These are phyloP conservation scores for Flaveria linearis DNA, from an alignment of 129 eudicot genomes.

Conservation along the genomic window DNA sequence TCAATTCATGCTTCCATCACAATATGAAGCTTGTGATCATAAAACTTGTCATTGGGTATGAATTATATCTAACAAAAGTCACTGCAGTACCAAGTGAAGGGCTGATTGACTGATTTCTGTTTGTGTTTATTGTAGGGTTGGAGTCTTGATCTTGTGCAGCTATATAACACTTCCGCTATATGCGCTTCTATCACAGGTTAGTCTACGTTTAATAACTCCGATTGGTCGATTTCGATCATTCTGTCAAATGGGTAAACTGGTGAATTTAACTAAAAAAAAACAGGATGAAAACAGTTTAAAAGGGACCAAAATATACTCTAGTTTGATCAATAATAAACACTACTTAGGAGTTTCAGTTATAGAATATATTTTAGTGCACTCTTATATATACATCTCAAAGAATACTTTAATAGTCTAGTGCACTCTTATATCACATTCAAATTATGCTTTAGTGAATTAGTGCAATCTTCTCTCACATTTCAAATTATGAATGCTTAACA, in stretches of 20 bases:
- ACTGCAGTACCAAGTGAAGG: background rate
- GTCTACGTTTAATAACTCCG: background rate
- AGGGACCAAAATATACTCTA: too few species aligned
- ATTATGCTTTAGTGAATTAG: too few species aligned
- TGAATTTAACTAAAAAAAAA: too few species aligned
- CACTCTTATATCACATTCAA: too few species aligned
- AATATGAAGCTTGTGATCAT: conserved; percentile 43
- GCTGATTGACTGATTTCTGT: conserved; percentile 10
- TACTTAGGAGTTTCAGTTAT: too few species aligned
- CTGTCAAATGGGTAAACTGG: too few species aligned
- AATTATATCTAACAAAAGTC: background rate
- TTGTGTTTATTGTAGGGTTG: conserved; percentile 45
- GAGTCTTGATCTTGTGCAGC: conserved; percentile 76
- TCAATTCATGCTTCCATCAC: conserved; percentile 81
- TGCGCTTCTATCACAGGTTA: conserved; percentile 93
- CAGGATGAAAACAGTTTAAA: too few species aligned
- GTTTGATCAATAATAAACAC: too few species aligned
- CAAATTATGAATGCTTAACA: too few species aligned
- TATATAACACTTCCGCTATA: conserved; percentile 90
- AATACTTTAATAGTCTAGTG: too few species aligned
- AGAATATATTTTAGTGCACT: background rate
- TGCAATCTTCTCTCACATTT: too few species aligned
- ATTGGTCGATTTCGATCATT: background rate
- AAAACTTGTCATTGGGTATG: conserved; percentile 71
- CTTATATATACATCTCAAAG: background rate